Conservation (phyloP, 164 flowering plant genomes). For the Dillenia suffruticosa region DNA sequence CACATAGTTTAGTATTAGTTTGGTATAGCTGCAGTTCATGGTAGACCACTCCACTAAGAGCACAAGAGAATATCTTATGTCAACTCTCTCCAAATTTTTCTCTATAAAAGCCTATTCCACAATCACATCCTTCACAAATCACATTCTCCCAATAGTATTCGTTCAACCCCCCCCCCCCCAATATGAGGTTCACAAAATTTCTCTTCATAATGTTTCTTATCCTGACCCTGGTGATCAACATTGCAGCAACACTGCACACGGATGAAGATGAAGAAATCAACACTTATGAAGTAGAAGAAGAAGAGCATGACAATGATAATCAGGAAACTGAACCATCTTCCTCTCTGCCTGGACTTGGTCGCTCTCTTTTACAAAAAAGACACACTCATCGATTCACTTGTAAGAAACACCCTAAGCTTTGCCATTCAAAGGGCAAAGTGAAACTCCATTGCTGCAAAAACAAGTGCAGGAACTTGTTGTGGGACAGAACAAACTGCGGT, state of each 20-base stretch:
- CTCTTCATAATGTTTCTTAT: slow-evolving; percentile 9
- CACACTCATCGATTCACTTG: slow-evolving; percentile 6
- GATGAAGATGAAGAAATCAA: neutral
- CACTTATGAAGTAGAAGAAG: neutral
- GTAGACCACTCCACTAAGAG: slow-evolving; percentile 7
- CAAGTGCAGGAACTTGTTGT: slow-evolving; percentile 15
- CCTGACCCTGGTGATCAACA: slow-evolving; percentile 1
- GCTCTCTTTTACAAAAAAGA: slow-evolving; percentile 4
- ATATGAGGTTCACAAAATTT: neutral
- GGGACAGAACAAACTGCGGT: slow-evolving; percentile 16
- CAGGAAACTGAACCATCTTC: neutral
- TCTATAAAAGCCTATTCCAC: slow-evolving; percentile 1
- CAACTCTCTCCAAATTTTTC: slow-evolving; percentile 5
- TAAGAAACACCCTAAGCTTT: slow-evolving; percentile 11
- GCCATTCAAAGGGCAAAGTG: slow-evolving; percentile 14
- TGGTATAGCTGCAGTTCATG: neutral
- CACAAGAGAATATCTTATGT: neutral
- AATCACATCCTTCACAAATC: neutral
- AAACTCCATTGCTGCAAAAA: slow-evolving; percentile 16
- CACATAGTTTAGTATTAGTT: no score
- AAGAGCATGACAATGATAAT: neutral
- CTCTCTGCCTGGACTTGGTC: slow-evolving; percentile 9
- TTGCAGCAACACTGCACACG: neutral
- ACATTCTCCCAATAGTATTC: neutral
- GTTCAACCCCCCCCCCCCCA: neutral